A percentile compares a stretch with the other conserved stretches of the same genome.
These are phyloP conservation scores for Blumeriella jaapii DNA, from an alignment of 2,329 filamentous ascomycete genomes.

Conservation along the genomic window DNA sequence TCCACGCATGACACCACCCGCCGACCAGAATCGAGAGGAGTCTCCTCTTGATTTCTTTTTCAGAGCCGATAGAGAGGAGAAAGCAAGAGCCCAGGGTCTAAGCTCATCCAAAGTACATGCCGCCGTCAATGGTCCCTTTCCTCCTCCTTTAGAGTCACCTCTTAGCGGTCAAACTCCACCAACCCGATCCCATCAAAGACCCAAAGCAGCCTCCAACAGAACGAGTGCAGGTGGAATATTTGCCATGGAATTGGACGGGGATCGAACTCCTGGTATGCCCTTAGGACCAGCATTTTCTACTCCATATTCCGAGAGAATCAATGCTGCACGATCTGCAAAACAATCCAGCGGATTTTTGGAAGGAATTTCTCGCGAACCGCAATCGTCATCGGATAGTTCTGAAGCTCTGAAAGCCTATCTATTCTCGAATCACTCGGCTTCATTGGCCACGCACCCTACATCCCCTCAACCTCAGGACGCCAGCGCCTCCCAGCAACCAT, in stretches of 20 bases:
- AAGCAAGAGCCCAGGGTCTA: conserved; percentile 45
- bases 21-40: conserved; percentile 45
- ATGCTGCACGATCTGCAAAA: conserved; percentile 34
- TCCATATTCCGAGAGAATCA: conserved; percentile 50
- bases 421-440: conserved; percentile 31
- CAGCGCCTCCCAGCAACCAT: conserved; percentile 6
- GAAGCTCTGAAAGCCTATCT: conserved; percentile 48
- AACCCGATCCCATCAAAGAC: conserved; percentile 25
- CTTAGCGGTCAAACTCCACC: conserved; percentile 28
- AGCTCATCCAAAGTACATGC: conserved; percentile 37
- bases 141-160: conserved; percentile 36
- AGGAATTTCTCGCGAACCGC: conserved; percentile 4
- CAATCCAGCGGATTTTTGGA: conserved; percentile 9
- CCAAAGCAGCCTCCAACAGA: conserved; percentile 33
- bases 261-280: conserved; percentile 36
- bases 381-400: conserved; percentile 27
- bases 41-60: conserved; percentile 88
- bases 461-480: neutral
- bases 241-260: conserved; percentile 55
- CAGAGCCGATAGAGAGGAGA: conserved; percentile 72
- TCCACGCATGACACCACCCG: conserved; percentile 36
- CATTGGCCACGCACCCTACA: conserved; percentile 10
- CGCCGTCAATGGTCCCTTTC: conserved; percentile 34
- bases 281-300: conserved; percentile 60
- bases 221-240: conserved; percentile 46